Conservation (phyloP, 257 asterid species). For the Capsicum pubescens region DNA sequence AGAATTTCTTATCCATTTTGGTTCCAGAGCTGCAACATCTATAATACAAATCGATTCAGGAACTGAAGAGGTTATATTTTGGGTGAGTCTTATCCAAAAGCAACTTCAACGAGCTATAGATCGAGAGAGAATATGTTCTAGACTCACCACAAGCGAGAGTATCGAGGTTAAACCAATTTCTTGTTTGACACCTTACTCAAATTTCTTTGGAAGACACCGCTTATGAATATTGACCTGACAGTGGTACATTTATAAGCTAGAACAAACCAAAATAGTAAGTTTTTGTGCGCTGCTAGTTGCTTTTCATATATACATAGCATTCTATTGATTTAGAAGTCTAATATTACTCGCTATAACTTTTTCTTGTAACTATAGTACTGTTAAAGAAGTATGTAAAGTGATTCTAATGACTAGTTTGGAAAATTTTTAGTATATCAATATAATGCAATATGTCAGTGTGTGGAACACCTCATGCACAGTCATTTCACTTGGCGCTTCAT, state of each 20-base stretch:
- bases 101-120: constrained; percentile 86
- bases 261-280: background rate
- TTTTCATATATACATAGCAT: background rate
- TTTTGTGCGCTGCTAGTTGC: background rate
- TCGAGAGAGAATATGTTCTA: constrained; percentile 53
- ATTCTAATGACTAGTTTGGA: too few species aligned
- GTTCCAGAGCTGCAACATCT: constrained; percentile 84
- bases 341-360: background rate
- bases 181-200: background rate
- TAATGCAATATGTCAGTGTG: too few species aligned
- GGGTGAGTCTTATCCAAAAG: constrained; percentile 89
- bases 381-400: background rate
- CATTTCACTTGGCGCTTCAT: background rate
- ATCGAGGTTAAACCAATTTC: constrained; percentile 71
- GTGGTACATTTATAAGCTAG: constrained; percentile 20
- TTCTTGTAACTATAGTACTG: constrained; percentile 1
- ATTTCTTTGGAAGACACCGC: background rate
- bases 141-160: constrained; percentile 76
- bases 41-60: constrained; percentile 62
- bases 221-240: background rate
- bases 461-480: too few species aligned
- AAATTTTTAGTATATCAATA: too few species aligned
- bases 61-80: constrained; percentile 79
- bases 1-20: constrained; percentile 95
- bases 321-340: constrained; percentile 7